Evolutionary conservation across 805 yeast species (phyloP).

Genomic region (Wickerhamomyces sydowiorum): DNA sequence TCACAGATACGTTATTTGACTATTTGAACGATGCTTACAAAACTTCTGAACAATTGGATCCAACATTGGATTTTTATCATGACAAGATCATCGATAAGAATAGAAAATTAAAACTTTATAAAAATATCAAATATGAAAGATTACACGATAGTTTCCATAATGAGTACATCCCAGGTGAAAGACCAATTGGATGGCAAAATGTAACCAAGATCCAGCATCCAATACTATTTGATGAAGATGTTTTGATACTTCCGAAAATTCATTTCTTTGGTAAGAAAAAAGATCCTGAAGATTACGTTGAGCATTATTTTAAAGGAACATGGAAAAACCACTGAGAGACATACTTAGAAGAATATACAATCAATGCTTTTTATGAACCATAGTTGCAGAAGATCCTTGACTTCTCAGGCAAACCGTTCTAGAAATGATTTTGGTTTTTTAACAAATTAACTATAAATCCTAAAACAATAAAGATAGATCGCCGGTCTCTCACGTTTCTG

Average conservation of each 20-base stretch:
- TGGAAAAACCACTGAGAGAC: constrained; percentile 43
- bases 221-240: constrained; percentile 47
- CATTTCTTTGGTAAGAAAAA: constrained; percentile 50
- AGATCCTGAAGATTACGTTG: constrained; percentile 51
- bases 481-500: too few relatives aligned
- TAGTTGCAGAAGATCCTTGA: too few relatives aligned
- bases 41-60: background rate
- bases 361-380: too few relatives aligned
- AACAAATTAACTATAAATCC: too few relatives aligned
- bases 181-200: constrained; percentile 42
- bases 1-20: constrained; percentile 41
- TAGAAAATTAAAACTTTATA: background rate
- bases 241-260: constrained; percentile 48
- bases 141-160: background rate
- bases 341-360: too few relatives aligned
- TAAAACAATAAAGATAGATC: too few relatives aligned
- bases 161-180: background rate
- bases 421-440: too few relatives aligned
- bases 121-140: background rate
- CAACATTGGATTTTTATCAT: background rate
- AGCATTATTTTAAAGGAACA: constrained; percentile 51
- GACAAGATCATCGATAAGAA: background rate
- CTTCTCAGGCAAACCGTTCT: too few relatives aligned
- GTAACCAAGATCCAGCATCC: constrained; percentile 52
- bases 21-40: constrained; percentile 29